Evolutionary conservation across 345 rosid species (phyloP).

Genomic region (Ceriops zippeliana): DNA sequence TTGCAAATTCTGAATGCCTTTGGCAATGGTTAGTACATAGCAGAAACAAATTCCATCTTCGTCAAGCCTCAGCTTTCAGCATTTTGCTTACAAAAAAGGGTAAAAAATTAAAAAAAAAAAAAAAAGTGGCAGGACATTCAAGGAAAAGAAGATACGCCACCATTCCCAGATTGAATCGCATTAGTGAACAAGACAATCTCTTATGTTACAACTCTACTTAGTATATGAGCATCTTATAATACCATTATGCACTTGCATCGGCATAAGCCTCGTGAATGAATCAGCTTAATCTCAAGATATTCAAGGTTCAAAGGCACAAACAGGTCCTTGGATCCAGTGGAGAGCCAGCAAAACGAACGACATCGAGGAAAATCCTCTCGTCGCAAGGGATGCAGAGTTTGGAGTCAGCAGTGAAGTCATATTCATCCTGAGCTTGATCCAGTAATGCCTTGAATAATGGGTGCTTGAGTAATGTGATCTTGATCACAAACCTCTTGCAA

Average conservation of each 20-base stretch:
- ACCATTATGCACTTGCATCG: conserved; percentile 17
- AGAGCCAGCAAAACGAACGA: conserved; percentile 58
- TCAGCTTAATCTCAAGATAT: neutral
- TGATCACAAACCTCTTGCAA: conserved; percentile 64
- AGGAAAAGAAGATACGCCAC: neutral
- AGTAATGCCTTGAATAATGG: conserved; percentile 75
- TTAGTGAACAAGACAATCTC: conserved; percentile 17
- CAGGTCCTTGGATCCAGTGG: conserved; percentile 36
- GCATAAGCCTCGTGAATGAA: conserved; percentile 30
- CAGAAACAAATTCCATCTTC: neutral
- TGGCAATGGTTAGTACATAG: neutral
- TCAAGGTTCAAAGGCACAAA: conserved; percentile 27
- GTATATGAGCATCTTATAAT: conserved; percentile 4
- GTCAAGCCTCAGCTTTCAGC: neutral
- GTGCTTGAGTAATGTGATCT: conserved; percentile 57
- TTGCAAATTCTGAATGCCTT: too few relatives aligned
- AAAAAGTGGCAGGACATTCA: neutral
- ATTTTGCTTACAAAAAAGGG: too few relatives aligned
- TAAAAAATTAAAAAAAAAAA: neutral
- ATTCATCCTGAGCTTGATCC: conserved; percentile 72
- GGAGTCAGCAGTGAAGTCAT: conserved; percentile 52
- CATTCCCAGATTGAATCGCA: conserved; percentile 12
- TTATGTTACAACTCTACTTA: conserved; percentile 35
- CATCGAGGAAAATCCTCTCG: conserved; percentile 62
- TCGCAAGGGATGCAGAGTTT: conserved; percentile 85